Evolutionary conservation across 225 moss, liverwort and hornwort genomes (phyloP).

Genomic region (Climacium dendroides): DNA sequence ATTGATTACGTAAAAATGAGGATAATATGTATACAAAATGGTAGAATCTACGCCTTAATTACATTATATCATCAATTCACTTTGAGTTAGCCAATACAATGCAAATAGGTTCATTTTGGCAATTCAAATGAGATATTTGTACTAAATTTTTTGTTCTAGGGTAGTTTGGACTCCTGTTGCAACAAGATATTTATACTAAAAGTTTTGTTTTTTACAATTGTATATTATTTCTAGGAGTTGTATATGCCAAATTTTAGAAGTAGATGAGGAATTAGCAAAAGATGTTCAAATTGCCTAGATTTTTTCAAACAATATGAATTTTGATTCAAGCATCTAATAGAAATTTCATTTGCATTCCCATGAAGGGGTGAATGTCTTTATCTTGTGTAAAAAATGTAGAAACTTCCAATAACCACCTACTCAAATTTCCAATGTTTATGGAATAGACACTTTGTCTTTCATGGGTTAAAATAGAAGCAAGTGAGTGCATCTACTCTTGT

Average conservation of each 20-base stretch:
- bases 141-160: no score
- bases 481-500: rapidly evolving
- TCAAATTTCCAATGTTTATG: neutral
- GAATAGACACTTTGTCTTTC: neutral
- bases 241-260: neutral
- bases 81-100: neutral
- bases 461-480: neutral
- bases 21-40: rapidly evolving
- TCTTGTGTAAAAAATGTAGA: neutral
- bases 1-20: neutral
- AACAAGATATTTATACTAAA: neutral
- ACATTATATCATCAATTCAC: neutral
- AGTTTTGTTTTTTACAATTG: neutral
- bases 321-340: rapidly evolving
- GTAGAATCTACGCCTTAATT: rapidly evolving
- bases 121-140: no score
- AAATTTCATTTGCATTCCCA: neutral
- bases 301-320: neutral
- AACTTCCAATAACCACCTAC: rapidly evolving
- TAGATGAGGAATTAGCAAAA: neutral
- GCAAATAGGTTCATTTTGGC: rapidly evolving
- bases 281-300: neutral
- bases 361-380: rapidly evolving
- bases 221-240: neutral
- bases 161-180: neutral